phyloP scores from a whole-genome alignment of 768 basidiomycete genomes.

The Tephrocybe sp. region DNA sequence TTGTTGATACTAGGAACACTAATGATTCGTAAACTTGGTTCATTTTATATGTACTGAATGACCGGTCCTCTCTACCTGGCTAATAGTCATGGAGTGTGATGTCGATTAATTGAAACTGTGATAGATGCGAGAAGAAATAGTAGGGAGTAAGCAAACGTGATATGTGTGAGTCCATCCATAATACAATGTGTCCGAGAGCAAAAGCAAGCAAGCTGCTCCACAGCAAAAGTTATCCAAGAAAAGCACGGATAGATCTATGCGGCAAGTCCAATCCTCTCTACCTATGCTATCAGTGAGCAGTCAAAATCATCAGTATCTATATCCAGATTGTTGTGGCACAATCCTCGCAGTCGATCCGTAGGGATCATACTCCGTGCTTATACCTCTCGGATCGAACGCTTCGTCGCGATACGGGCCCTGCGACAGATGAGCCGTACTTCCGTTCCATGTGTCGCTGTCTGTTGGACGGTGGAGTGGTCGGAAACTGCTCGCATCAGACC shows the following conservation, averaged over 20 bases:
- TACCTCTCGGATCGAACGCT: slow-evolving; percentile 5
- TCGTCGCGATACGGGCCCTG: slow-evolving; percentile 33
- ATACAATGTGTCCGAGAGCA: slow-evolving; percentile 6
- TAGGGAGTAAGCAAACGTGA: not conserved
- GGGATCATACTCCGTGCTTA: slow-evolving; percentile 30
- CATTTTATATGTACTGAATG: no score
- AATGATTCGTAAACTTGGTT: no score
- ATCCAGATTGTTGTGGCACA: slow-evolving; percentile 3
- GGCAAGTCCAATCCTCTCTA: not conserved
- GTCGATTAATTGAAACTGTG: not conserved
- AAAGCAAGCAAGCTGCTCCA: not conserved
- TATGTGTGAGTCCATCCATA: slow-evolving; percentile 5
- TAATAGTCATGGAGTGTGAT: no score
- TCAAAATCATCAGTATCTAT: slow-evolving; percentile 1
- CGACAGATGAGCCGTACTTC: slow-evolving; percentile 45
- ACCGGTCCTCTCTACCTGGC: no score
- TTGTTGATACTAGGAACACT: no score
- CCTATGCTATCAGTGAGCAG: not conserved
- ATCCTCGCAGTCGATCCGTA: slow-evolving; percentile 28
- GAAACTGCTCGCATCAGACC: slow-evolving; percentile 65
- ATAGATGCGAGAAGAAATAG: not conserved
- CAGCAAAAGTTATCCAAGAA: not conserved
- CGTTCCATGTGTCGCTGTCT: slow-evolving; percentile 54
- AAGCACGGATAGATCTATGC: not conserved
- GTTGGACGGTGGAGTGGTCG: slow-evolving; percentile 64